phyloP scores from a whole-genome alignment of 2,329 filamentous ascomycete species.

The Alternaria panax region DNA sequence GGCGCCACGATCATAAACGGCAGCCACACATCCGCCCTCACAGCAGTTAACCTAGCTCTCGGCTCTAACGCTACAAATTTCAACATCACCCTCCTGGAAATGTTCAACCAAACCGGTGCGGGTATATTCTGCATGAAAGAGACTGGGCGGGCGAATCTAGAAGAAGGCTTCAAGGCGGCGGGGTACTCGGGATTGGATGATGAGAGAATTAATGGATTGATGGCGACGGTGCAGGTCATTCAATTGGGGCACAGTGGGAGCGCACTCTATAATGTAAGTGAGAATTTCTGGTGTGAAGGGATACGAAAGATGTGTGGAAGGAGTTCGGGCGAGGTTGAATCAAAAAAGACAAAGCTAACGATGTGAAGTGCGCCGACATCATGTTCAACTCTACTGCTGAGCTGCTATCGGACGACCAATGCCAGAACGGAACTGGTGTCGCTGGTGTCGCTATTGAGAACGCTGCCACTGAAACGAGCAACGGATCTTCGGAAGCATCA shows the following conservation, averaged over 20 bases:
- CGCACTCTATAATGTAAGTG: slow-evolving; percentile 54
- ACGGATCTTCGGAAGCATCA: background rate
- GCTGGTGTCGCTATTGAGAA: slow-evolving; percentile 42
- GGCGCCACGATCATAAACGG: slow-evolving; percentile 54
- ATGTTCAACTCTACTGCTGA: slow-evolving; percentile 51
- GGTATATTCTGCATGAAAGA: slow-evolving; percentile 57
- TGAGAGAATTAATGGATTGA: slow-evolving; percentile 45
- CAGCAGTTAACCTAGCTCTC: slow-evolving; percentile 58
- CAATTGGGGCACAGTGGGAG: slow-evolving; percentile 52
- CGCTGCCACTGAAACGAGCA: slow-evolving; percentile 3
- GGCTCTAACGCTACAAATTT: slow-evolving; percentile 53
- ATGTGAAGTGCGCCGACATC: slow-evolving; percentile 53
- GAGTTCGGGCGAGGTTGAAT: background rate
- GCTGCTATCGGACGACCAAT: slow-evolving; percentile 47
- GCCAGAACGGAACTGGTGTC: slow-evolving; percentile 52
- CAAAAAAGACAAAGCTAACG: slow-evolving; percentile 8
- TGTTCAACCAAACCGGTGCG: slow-evolving; percentile 59
- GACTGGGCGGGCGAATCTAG: slow-evolving; percentile 36
- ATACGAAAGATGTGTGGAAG: background rate
- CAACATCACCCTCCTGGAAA: slow-evolving; percentile 54
- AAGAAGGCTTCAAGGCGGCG: slow-evolving; percentile 32
- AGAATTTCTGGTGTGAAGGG: background rate
- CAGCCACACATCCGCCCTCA: slow-evolving; percentile 54
- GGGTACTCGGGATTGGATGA: slow-evolving; percentile 31
- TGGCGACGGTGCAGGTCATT: slow-evolving; percentile 56